Percentiles rank a stretch among this genome's conserved stretches.
These are phyloP conservation scores for Saccharomycopsis vini DNA, from an alignment of 805 yeast genomes.

Conservation along the genomic window DNA sequence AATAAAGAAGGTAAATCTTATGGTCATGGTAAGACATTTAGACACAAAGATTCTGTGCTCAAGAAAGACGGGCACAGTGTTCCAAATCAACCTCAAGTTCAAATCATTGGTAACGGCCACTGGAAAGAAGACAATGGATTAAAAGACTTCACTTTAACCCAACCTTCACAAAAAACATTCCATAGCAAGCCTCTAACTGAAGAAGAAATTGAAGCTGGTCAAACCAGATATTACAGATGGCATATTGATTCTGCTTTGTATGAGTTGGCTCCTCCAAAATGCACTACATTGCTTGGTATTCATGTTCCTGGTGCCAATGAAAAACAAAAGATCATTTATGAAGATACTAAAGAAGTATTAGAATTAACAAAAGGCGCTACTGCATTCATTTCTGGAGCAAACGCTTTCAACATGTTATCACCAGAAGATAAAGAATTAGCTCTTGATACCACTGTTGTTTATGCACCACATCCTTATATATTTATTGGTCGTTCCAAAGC, in stretches of 20 bases:
- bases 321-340: conserved; percentile 58
- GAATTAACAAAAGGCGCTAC: conserved; percentile 80
- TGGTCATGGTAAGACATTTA: conserved; percentile 78
- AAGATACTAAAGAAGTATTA: conserved; percentile 53
- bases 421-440: conserved; percentile 69
- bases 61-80: conserved; percentile 75
- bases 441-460: conserved; percentile 68
- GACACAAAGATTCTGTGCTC: conserved; percentile 57
- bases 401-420: conserved; percentile 58
- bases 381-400: conserved; percentile 79
- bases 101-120: conserved; percentile 74
- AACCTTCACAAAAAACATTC: conserved; percentile 77
- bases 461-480: conserved; percentile 90
- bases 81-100: conserved; percentile 81
- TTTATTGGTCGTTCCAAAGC: conserved; percentile 75
- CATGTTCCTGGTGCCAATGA: conserved; percentile 65
- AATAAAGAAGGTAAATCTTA: conserved; percentile 45
- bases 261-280: conserved; percentile 77
- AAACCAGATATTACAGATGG: conserved; percentile 87
- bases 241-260: conserved; percentile 88
- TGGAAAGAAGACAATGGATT: conserved; percentile 46
- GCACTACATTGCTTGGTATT: conserved; percentile 76
- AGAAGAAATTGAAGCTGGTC: conserved; percentile 49
- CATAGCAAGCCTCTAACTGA: conserved; percentile 58
- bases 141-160: conserved; percentile 53